Percentiles rank a stretch among this genome's conserved stretches.
Conservation (phyloP, 2,329 filamentous ascomycete species). For the Trichophaea hybrida region DNA sequence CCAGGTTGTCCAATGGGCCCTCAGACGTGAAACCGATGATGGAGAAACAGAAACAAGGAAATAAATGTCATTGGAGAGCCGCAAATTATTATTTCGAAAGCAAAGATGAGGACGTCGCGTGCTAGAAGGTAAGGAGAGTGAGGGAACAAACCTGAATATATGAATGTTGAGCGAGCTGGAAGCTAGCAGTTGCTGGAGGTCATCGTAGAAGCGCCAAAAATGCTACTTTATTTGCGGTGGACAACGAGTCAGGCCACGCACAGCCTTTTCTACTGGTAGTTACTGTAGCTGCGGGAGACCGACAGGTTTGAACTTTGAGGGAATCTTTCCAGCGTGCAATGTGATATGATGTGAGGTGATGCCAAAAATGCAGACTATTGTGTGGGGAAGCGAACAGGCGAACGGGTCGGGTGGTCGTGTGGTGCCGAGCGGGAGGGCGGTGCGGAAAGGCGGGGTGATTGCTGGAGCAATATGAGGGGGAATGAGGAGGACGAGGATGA, state of each 20-base stretch:
- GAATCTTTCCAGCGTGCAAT: not conserved
- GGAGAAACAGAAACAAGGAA: not conserved
- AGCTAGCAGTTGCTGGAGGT: conserved; percentile 13
- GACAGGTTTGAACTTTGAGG: not conserved
- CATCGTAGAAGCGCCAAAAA: conserved; percentile 22
- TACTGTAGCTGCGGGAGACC: not conserved
- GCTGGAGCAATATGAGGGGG: not conserved
- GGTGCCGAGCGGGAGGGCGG: not conserved
- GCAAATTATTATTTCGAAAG: not conserved
- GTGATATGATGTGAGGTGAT: not conserved
- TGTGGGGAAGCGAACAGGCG: not conserved
- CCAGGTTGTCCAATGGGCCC: not conserved
- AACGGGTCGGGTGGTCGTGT: not conserved
- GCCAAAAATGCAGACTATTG: not conserved
- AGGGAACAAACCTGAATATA: not conserved
- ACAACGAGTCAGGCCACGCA: not conserved
- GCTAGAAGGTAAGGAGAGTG: not conserved
- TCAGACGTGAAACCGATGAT: not conserved
- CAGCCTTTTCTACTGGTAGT: not conserved
- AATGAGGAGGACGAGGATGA: not conserved
- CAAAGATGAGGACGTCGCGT: not conserved
- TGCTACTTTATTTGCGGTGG: not conserved
- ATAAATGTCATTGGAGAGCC: not conserved
- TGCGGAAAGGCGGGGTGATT: not conserved
- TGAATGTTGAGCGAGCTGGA: conserved; percentile 1